These are phyloP conservation scores for Epichloe gansuensis DNA, from an alignment of 2,329 filamentous ascomycete species.

Conservation along the genomic window DNA sequence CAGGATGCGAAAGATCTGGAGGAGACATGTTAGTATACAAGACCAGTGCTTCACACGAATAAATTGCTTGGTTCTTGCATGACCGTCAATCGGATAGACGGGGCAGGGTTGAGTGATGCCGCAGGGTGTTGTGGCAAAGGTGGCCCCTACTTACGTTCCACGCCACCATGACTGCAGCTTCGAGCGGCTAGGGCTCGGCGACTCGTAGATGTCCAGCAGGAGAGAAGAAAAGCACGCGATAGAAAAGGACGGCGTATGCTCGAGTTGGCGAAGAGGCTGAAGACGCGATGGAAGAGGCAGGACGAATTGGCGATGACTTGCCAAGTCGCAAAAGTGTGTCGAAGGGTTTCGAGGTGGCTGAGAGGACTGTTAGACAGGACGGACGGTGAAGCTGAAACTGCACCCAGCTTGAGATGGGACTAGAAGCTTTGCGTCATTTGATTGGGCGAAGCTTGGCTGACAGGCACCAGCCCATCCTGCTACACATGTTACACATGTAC, in stretches of 20 bases:
- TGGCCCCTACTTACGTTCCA: constrained; percentile 25
- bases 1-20: constrained; percentile 57
- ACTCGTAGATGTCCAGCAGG: not conserved
- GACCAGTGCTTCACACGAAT: not conserved
- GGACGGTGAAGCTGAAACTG: not conserved
- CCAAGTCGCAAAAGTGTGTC: not conserved
- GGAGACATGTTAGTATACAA: not conserved
- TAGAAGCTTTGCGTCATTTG: not conserved
- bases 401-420: not conserved
- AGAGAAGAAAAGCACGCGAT: not conserved
- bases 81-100: not conserved
- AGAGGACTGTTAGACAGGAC: not conserved
- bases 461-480: too few species aligned
- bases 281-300: not conserved
- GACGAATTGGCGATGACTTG: not conserved
- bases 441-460: constrained; percentile 2
- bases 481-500: too few species aligned
- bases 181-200: constrained; percentile 4
- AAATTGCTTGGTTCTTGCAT: not conserved
- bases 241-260: not conserved
- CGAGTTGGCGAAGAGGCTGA: not conserved
- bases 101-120: not conserved
- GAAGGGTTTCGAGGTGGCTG: not conserved
- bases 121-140: not conserved
- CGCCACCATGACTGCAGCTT: constrained; percentile 23